A percentile compares a stretch with the other conserved stretches of the same genome.
These are phyloP conservation scores for Fonsecaea erecta DNA, from an alignment of 2,329 filamentous ascomycete species.

Conservation along the genomic window DNA sequence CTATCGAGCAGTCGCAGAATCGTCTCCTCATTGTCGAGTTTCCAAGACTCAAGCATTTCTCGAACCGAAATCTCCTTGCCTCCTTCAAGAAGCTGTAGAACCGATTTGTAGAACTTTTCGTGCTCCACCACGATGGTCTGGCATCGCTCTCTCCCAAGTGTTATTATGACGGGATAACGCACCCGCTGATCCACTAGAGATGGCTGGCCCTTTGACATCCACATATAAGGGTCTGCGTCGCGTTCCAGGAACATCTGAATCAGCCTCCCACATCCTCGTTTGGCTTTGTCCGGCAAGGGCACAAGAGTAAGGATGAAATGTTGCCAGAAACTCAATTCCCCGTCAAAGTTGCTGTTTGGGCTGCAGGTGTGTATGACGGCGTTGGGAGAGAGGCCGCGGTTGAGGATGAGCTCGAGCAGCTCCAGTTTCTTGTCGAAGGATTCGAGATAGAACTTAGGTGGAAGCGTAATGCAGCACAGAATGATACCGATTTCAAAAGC, in stretches of 20 bases:
- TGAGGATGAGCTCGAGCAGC: not conserved
- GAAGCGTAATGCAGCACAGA: not conserved
- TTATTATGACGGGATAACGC: not conserved
- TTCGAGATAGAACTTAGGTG: not conserved
- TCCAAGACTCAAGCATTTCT: not conserved
- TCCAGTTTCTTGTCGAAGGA: not conserved
- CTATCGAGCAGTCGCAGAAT: not conserved
- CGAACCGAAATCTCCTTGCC: not conserved
- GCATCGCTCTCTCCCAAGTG: not conserved
- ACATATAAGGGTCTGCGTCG: not conserved
- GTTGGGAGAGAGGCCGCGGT: not conserved
- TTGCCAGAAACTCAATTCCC: not conserved
- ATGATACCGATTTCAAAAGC: not conserved
- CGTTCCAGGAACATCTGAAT: not conserved
- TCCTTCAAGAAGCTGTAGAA: no score
- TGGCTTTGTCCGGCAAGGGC: not conserved
- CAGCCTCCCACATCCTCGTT: not conserved
- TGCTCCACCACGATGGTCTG: not conserved
- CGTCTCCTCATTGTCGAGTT: not conserved
- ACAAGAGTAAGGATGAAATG: not conserved
- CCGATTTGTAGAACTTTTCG: no score
- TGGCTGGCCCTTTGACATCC: not conserved
- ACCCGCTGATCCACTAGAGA: no score
- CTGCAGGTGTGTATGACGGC: not conserved
- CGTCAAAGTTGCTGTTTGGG: not conserved